Evolutionary conservation across 805 yeast genomes (phyloP), one percentile per base, ranked within the genome.

Genomic region (Spathaspora gorwiae): DNA sequence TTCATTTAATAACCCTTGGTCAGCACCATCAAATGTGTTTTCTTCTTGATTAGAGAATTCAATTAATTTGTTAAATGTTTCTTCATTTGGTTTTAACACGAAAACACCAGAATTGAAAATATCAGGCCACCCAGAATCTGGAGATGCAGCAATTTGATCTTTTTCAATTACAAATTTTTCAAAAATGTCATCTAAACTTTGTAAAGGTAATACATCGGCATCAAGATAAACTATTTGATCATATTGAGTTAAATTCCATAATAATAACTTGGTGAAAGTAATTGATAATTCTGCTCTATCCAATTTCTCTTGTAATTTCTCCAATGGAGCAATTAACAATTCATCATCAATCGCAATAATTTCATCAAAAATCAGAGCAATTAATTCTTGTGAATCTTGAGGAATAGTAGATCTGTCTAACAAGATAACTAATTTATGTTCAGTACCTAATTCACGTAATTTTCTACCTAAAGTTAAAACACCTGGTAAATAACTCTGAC

Each of bases 1-100:
- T 47, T 66, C 69, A 46, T 65, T 66, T 42, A 66, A 57, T 37
- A 66, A 52, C 12, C 71, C 71, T 46, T 66, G 71, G 53, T 66
- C 71, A 5, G 69, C 71, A 2, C 71, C 71, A 45, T 66, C 71
- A 46, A 65, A 66, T 4, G 66, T 54, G 26, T 47, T 42, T 19
- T 53, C 46, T 13, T 36, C 34, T 7, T 31, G 44, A 5, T 26
- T 35, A 15, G 54, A 45, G 15, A 44, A 50, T 15, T 45, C 50
- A 26, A 53, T 24, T 43, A 66, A 56, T 19, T 50, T 46, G 12
- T 40, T 43, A 46, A 47, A 60, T 7, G 53, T 55, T 2, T 36
- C 44, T 8, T 27, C 29, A 42, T 50, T 42, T 2, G 67, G 67
- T 42, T 53, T 56, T 39, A 61, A 45, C 9, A 57, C 47, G 40